A percentile compares a stretch with the other conserved stretches of the same genome.
Evolutionary conservation across 208 protist genomes (phyloP).

Genomic region (Ichthyophonus hoferi): DNA sequence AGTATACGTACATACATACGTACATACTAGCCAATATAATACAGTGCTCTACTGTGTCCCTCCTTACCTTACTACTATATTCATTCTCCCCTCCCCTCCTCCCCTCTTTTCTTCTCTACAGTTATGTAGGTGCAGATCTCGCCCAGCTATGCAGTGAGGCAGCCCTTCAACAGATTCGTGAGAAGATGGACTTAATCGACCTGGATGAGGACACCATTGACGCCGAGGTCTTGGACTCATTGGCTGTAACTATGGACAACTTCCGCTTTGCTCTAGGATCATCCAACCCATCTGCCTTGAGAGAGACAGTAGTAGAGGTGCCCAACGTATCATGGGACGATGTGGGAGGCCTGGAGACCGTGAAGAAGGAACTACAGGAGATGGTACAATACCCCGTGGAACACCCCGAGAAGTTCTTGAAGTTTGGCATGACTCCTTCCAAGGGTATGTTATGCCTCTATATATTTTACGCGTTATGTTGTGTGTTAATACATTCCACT

Average conservation of each 20-base stretch:
- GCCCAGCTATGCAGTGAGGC: conserved; percentile 98
- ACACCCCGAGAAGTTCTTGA: conserved; percentile 98
- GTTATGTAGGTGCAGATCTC: conserved; percentile 98
- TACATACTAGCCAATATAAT: neutral
- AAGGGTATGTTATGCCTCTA: conserved; percentile 68
- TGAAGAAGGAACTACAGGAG: conserved; percentile 98
- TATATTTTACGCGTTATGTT: no score
- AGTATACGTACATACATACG: neutral
- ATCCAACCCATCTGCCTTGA: conserved; percentile 96
- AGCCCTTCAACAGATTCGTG: conserved; percentile 98
- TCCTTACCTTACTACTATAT: neutral
- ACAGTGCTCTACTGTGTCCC: conserved; percentile 40
- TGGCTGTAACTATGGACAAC: conserved; percentile 97
- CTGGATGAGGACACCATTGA: conserved; percentile 98
- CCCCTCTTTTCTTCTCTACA: conserved; percentile 69
- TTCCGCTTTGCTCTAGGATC: conserved; percentile 89
- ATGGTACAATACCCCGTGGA: conserved; percentile 99
- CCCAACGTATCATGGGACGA: conserved; percentile 98
- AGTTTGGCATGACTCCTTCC: conserved; percentile 97
- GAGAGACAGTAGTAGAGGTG: conserved; percentile 97
- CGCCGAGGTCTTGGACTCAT: conserved; percentile 90
- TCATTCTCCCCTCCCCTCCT: neutral
- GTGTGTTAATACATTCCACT: no score
- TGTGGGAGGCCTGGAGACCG: conserved; percentile 89
- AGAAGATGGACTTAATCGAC: conserved; percentile 99